Percentiles rank a stretch among this genome's conserved stretches.
These are phyloP conservation scores for Quercus aquifolioides DNA, from an alignment of 306 rosid genomes.

Conservation along the genomic window DNA sequence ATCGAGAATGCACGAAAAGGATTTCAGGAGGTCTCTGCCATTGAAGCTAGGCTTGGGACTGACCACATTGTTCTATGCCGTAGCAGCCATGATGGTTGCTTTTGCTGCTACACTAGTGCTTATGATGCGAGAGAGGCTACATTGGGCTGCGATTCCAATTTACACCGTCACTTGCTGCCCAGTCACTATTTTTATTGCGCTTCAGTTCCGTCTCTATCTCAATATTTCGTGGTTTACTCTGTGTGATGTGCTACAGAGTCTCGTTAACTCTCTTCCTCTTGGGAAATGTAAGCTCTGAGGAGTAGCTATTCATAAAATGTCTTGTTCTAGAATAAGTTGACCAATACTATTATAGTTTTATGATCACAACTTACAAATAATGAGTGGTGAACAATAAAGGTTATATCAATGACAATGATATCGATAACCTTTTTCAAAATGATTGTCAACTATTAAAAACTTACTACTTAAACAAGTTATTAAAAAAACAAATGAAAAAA, in stretches of 20 bases:
- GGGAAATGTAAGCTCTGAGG: not conserved
- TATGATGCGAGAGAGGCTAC: conserved; percentile 4
- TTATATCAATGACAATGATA: too few species aligned
- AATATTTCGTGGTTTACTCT: conserved; percentile 11
- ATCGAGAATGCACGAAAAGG: conserved; percentile 7
- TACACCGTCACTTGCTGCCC: conserved; percentile 8
- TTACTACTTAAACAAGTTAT: too few species aligned
- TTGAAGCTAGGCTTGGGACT: conserved; percentile 21
- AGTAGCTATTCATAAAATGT: too few species aligned
- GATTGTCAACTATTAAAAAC: too few species aligned
- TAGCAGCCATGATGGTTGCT: conserved; percentile 17
- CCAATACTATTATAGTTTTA: too few species aligned
- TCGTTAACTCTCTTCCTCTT: not conserved
- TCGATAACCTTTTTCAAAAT: too few species aligned
- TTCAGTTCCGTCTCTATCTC: conserved; percentile 17
- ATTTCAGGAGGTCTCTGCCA: conserved; percentile 15
- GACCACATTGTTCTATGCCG: conserved; percentile 7
- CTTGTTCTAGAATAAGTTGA: too few species aligned
- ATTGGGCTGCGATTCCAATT: conserved; percentile 7
- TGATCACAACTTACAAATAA: too few species aligned
- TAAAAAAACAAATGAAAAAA: too few species aligned
- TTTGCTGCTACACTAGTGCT: conserved; percentile 19
- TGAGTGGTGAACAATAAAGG: too few species aligned
- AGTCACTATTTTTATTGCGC: conserved; percentile 5
- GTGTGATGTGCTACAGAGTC: not conserved